Evolutionary conservation across 2,329 filamentous ascomycete genomes (phyloP), one percentile per base, ranked within the genome.

Genomic region (Pseudopithomyces maydicus): DNA sequence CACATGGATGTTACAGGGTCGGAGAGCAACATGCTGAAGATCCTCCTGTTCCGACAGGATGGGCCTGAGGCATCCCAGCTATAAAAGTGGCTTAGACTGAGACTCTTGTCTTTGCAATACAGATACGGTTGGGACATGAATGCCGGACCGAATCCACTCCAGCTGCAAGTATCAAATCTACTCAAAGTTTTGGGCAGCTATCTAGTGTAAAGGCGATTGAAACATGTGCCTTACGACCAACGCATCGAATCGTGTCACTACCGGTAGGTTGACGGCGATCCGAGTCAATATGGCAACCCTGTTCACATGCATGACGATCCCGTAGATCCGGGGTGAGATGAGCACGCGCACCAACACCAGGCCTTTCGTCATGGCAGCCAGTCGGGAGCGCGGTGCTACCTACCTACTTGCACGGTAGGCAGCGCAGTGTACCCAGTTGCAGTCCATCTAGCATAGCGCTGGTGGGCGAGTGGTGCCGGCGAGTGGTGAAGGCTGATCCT

Each of bases 41-140:
- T 42, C 66, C 68, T 69, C 61, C 47, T 63, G 62, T 53, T 45
- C 3, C 48, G 50, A 58, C 50, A 52, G 61, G 59, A 67, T 59
- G 65, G 70, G 58, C 39, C 54, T 48, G 56, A 51, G 47, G 52
- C 55, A 47, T 52, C 50, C 61, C 64, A 57, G 62, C 65, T 69
- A 65, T 6, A 66, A 71, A 71, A 74, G 70, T 73, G 55, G 71
- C 68, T 56, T 65, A 65, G 66, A 69, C 68, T 41, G 45, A 72
- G 69, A 72, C 49, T 67, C 61, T 57, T 74, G 69, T 67, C 70
- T 69, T 64, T 63, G 70, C 68, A 67, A 69, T 70, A 74, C 72
- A 74, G 71, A 74, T 72, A 66, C 70, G 68, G 68, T 67, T 59
- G 61, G 64, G 60, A 74, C 67, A 73, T 65, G 3, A 14, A 22